Conservation (phyloP, 306 rosid species). For the Argentina anserina region DNA sequence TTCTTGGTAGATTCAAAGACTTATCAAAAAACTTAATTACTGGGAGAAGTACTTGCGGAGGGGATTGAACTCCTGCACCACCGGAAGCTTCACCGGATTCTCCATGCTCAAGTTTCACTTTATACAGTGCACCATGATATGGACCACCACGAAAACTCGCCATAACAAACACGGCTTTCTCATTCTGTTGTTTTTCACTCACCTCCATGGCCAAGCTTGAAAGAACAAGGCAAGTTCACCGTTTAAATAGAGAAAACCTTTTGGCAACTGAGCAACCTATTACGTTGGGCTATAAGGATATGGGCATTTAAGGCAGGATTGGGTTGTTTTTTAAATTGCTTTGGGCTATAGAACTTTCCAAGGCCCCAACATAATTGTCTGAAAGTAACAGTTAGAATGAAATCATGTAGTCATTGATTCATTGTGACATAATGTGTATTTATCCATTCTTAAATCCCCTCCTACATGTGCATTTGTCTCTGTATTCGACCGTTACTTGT, state of each 20-base stretch:
- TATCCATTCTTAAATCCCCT: neutral
- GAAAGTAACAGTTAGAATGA: too few relatives aligned
- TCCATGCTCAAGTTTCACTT: neutral
- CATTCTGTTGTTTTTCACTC: neutral
- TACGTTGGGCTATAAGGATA: too few relatives aligned
- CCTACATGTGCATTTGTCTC: neutral
- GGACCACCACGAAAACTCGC: neutral
- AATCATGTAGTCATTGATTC: too few relatives aligned
- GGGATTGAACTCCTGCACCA: neutral
- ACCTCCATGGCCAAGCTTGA: neutral
- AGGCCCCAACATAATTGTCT: too few relatives aligned
- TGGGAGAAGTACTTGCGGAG: neutral
- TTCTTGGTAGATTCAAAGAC: neutral
- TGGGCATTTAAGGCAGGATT: too few relatives aligned
- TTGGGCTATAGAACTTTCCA: too few relatives aligned
- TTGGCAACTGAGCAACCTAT: too few relatives aligned
- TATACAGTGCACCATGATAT: neutral
- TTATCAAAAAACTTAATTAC: neutral
- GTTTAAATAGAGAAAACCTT: too few relatives aligned
- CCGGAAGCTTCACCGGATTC: neutral
- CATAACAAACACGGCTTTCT: neutral
- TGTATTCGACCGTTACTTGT: constrained; percentile 11
- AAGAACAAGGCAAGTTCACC: too few relatives aligned
- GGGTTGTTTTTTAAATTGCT: too few relatives aligned
- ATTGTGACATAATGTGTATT: too few relatives aligned